Conservation (phyloP, 179 eudicot genomes). For the Silene coronaria region DNA sequence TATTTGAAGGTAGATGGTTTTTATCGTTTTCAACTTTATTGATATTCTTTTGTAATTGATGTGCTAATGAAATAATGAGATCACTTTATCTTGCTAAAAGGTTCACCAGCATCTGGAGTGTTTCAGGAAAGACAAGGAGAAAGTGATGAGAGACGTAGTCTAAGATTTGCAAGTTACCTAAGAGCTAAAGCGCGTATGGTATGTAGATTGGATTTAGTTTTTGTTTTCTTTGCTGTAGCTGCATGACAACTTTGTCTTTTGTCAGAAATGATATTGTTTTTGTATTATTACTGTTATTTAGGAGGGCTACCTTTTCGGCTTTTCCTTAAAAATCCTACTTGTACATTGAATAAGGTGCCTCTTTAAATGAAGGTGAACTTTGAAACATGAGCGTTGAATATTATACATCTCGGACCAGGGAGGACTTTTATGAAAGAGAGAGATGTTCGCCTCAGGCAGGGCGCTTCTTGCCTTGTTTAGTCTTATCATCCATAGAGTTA, state of each 20-base stretch:
- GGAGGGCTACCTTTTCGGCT: background rate
- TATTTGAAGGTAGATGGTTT: conserved; percentile 50
- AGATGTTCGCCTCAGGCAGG: background rate
- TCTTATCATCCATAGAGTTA: background rate
- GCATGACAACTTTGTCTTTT: background rate
- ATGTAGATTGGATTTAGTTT: conserved; percentile 11
- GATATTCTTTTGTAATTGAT: conserved; percentile 1
- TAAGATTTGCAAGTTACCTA: conserved; percentile 42
- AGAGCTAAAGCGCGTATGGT: conserved; percentile 53
- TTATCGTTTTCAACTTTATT: conserved; percentile 1
- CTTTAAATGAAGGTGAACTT: background rate
- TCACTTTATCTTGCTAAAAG: conserved; percentile 22
- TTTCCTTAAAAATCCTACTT: background rate
- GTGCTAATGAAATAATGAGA: background rate
- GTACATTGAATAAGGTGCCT: background rate
- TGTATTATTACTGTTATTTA: background rate
- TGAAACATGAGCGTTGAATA: background rate
- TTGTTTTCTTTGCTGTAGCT: conserved; percentile 1
- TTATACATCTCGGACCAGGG: background rate
- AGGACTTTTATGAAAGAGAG: background rate
- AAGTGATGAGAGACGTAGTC: conserved; percentile 53
- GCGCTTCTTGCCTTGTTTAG: background rate
- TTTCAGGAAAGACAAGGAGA: conserved; percentile 68
- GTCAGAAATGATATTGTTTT: background rate
- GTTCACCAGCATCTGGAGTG: conserved; percentile 35